Percentiles rank a stretch among this genome's conserved stretches.
Conservation (phyloP, 495 filamentous ascomycete genomes). For the Aspergillus asperescens region DNA sequence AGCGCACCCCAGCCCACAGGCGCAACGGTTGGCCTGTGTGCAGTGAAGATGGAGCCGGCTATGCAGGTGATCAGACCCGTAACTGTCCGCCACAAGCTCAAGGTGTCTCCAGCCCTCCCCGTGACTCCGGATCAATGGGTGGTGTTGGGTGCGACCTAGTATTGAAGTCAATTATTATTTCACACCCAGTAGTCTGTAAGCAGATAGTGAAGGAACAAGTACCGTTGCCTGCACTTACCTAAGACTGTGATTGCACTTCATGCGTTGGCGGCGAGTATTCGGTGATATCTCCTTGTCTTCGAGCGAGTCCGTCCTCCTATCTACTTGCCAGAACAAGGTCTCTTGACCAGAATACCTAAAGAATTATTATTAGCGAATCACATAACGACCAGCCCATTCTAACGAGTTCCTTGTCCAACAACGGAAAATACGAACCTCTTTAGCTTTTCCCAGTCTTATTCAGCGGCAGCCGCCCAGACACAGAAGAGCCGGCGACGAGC, state of each 20-base stretch:
- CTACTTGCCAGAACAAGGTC: neutral
- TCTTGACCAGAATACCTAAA: neutral
- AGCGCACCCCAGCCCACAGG: constrained; percentile 22
- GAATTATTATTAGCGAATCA: neutral
- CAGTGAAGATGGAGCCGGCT: constrained; percentile 30
- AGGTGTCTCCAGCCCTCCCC: constrained; percentile 36
- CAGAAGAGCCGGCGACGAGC: constrained; percentile 13
- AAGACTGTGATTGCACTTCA: constrained; percentile 14
- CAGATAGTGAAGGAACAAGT: neutral
- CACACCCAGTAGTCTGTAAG: neutral
- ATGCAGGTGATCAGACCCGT: constrained; percentile 40
- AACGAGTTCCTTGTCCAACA: neutral
- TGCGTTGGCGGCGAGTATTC: constrained; percentile 6
- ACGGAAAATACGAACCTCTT: constrained; percentile 11
- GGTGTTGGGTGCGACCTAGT: constrained; percentile 28
- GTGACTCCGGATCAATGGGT: constrained; percentile 13
- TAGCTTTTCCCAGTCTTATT: constrained; percentile 18
- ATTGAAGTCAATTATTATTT: constrained; percentile 23
- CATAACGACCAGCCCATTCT: neutral
- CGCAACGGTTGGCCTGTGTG: constrained; percentile 22
- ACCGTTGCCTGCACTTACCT: constrained; percentile 2
- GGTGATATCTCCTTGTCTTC: constrained; percentile 9
- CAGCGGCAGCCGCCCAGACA: constrained; percentile 12
- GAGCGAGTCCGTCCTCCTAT: neutral
- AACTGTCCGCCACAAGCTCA: constrained; percentile 30